Evolutionary conservation across 1,284 basidiomycete genomes (phyloP).

Genomic region (Cryptococcus hybrid): DNA sequence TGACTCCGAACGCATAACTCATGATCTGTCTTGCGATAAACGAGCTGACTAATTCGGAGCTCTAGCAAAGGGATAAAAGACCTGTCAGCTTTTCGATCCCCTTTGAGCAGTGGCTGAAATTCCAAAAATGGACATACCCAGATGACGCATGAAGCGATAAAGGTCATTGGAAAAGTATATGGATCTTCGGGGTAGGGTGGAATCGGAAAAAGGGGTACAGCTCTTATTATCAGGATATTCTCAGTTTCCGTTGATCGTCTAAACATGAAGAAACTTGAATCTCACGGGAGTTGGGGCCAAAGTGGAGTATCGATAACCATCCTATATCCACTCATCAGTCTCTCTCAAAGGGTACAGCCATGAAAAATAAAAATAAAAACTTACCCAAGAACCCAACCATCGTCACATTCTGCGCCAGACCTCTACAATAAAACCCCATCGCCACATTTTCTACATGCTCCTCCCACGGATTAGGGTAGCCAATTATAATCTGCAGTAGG

Average conservation of each 20-base stretch:
- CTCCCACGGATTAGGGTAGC: conserved; percentile 53
- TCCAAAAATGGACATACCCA: conserved; percentile 47
- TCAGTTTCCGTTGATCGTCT: neutral
- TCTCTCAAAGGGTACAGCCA: neutral
- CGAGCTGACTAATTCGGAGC: conserved; percentile 53
- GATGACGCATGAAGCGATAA: conserved; percentile 55
- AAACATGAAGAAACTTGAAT: too few relatives aligned
- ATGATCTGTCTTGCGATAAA: conserved; percentile 54
- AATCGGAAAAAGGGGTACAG: conserved; percentile 50
- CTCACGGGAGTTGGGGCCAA: conserved; percentile 53
- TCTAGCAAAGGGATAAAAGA: conserved; percentile 16
- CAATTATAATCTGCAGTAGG: conserved; percentile 50
- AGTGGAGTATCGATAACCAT: conserved; percentile 55
- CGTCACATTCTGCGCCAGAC: conserved; percentile 58
- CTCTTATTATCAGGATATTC: neutral
- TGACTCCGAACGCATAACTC: conserved; percentile 50
- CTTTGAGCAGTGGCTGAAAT: neutral
- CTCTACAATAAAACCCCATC: conserved; percentile 55
- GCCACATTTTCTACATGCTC: conserved; percentile 56
- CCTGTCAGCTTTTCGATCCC: neutral
- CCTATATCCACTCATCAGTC: conserved; percentile 20
- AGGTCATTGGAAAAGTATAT: conserved; percentile 59
- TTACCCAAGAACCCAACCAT: conserved; percentile 53
- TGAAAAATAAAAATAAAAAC: conserved; percentile 1
- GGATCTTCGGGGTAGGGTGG: conserved; percentile 53